A percentile compares a stretch with the other conserved stretches of the same genome.
These are phyloP conservation scores for Cyclostephanos invisitatus DNA, from an alignment of 108 stramenopile genomes.

Conservation along the genomic window DNA sequence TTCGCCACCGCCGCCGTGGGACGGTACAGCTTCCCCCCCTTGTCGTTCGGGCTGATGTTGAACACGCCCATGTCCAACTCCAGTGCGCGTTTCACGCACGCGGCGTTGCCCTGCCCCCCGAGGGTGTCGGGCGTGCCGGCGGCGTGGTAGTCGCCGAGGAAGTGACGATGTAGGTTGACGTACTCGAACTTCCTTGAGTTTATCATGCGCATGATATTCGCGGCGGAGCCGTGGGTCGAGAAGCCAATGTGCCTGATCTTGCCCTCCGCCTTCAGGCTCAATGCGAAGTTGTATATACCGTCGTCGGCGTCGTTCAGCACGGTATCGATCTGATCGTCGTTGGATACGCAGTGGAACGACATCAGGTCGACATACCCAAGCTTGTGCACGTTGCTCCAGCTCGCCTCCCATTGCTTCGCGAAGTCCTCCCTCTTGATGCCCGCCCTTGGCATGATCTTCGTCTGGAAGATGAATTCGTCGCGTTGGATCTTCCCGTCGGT, in stretches of 20 bases:
- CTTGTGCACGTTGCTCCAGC: slow-evolving; percentile 49
- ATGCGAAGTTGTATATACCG: slow-evolving; percentile 40
- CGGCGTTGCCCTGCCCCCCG: slow-evolving; percentile 62
- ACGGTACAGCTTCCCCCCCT: slow-evolving; percentile 74
- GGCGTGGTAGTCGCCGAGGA: slow-evolving; percentile 73
- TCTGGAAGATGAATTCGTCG: slow-evolving; percentile 74
- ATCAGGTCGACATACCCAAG: slow-evolving; percentile 74
- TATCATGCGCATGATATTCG: slow-evolving; percentile 63
- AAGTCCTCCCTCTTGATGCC: slow-evolving; percentile 46
- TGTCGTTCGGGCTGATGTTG: slow-evolving; percentile 76
- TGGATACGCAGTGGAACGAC: slow-evolving; percentile 61
- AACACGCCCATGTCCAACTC: slow-evolving; percentile 86
- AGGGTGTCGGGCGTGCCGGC: slow-evolving; percentile 51
- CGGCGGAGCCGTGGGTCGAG: slow-evolving; percentile 72
- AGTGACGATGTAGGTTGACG: slow-evolving; percentile 78
- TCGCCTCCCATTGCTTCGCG: slow-evolving; percentile 50
- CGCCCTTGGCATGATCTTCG: slow-evolving; percentile 57
- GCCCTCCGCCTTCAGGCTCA: slow-evolving; percentile 48
- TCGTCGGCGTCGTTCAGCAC: slow-evolving; percentile 45
- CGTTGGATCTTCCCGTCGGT: slow-evolving; percentile 50
- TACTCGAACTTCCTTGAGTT: slow-evolving; percentile 63
- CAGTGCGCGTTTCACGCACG: slow-evolving; percentile 51
- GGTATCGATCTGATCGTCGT: slow-evolving; percentile 38
- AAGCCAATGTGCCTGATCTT: slow-evolving; percentile 75
- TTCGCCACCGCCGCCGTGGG: slow-evolving; percentile 52